These are phyloP conservation scores for Ricinus communis DNA, from an alignment of 345 rosid species.

Conservation along the genomic window DNA sequence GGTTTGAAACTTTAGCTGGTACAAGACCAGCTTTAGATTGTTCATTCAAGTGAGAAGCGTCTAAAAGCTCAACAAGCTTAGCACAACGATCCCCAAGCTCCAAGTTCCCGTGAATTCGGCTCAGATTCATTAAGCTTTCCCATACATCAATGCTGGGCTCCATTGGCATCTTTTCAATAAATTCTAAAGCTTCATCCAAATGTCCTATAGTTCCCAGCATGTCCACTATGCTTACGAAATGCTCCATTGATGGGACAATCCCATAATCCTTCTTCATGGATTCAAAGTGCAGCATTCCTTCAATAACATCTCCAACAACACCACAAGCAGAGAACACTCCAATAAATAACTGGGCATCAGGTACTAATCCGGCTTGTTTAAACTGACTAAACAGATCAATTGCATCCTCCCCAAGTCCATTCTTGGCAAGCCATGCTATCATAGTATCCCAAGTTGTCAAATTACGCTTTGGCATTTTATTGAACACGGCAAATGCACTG, in stretches of 20 bases:
- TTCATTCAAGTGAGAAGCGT: slow-evolving; percentile 54
- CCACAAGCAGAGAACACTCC: slow-evolving; percentile 64
- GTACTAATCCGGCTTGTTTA: slow-evolving; percentile 59
- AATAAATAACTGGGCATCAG: slow-evolving; percentile 52
- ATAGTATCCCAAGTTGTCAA: slow-evolving; percentile 61
- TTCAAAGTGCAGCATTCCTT: slow-evolving; percentile 73
- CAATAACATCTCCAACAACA: slow-evolving; percentile 60
- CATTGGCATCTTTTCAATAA: slow-evolving; percentile 60
- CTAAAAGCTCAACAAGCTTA: slow-evolving; percentile 56
- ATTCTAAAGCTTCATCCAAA: slow-evolving; percentile 74
- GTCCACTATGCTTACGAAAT: slow-evolving; percentile 57
- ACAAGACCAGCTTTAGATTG: slow-evolving; percentile 66
- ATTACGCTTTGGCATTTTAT: slow-evolving; percentile 51
- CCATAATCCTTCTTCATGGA: slow-evolving; percentile 65
- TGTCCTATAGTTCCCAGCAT: slow-evolving; percentile 70
- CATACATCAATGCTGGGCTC: slow-evolving; percentile 62
- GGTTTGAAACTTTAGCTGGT: slow-evolving; percentile 48
- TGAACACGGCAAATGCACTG: slow-evolving; percentile 51
- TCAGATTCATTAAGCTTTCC: slow-evolving; percentile 75
- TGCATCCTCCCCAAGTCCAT: slow-evolving; percentile 78
- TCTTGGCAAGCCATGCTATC: slow-evolving; percentile 68
- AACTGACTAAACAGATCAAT: slow-evolving; percentile 66
- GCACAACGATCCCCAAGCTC: slow-evolving; percentile 84
- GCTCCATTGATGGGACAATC: slow-evolving; percentile 59
- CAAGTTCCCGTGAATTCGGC: slow-evolving; percentile 66